Evolutionary conservation across 768 basidiomycete species (phyloP).

Genomic region (Psilocybe tampanensis): DNA sequence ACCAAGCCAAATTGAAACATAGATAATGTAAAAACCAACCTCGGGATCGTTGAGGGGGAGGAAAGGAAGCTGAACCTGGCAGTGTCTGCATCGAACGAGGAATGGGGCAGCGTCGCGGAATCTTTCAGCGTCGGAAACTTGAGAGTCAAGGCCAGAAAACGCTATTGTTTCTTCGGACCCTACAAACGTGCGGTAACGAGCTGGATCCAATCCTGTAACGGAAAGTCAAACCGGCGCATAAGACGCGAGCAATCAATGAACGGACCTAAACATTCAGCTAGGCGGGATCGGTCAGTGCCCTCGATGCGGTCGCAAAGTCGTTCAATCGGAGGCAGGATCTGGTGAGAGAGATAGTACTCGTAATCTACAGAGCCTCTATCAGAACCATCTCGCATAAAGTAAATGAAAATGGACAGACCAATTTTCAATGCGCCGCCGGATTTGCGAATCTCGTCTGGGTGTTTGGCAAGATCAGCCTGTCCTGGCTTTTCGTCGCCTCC

Average conservation of each 20-base stretch:
- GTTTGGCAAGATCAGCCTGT: conserved; percentile 89
- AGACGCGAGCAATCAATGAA: not conserved
- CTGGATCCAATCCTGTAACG: conserved; percentile 42
- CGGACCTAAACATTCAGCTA: conserved; percentile 93
- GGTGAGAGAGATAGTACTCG: conserved; percentile 88
- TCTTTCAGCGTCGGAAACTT: conserved; percentile 84
- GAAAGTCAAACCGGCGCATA: conserved; percentile 27
- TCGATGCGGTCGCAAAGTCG: conserved; percentile 96
- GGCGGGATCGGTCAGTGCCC: conserved; percentile 87
- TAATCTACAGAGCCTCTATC: conserved; percentile 60
- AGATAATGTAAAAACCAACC: conserved; percentile 35
- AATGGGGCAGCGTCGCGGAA: conserved; percentile 80
- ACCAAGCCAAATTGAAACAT: not conserved
- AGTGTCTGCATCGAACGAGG: conserved; percentile 74
- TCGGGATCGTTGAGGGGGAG: conserved; percentile 59
- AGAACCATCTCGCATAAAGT: not conserved
- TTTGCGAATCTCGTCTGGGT: conserved; percentile 89
- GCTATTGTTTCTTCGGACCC: conserved; percentile 56
- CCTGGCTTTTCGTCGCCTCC: conserved; percentile 73
- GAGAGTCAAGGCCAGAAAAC: conserved; percentile 85
- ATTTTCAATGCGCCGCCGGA: conserved; percentile 69
- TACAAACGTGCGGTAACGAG: conserved; percentile 32
- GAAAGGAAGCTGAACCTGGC: conserved; percentile 62
- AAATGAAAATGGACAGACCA: conserved; percentile 43
- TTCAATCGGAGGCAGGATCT: conserved; percentile 93